Evolutionary conservation across 306 rosid species (phyloP).

Genomic region (Psophocarpus tetragonolobus): DNA sequence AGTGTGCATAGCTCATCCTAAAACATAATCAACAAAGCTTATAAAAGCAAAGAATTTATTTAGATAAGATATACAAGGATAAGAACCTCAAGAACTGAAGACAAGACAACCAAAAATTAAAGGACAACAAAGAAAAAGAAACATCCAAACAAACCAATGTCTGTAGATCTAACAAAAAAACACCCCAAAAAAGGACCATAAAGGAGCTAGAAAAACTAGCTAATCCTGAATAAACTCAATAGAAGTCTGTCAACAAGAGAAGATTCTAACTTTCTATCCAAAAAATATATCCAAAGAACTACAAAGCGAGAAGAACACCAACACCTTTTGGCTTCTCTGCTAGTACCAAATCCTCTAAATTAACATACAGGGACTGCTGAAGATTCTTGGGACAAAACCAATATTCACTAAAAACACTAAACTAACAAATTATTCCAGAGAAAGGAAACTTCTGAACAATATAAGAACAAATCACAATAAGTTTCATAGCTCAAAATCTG

Average conservation of each 20-base stretch:
- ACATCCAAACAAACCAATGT: neutral
- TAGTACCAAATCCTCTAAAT: neutral
- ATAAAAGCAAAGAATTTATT: neutral
- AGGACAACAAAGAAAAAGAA: neutral
- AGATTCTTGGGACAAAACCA: neutral
- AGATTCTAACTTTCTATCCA: neutral
- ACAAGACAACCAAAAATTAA: neutral
- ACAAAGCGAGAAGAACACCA: neutral
- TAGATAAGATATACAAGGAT: neutral
- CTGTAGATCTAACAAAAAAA: neutral
- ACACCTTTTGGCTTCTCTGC: neutral
- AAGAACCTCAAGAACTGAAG: neutral
- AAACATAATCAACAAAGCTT: neutral
- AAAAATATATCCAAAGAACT: neutral
- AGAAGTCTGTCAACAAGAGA: neutral
- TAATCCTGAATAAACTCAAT: neutral
- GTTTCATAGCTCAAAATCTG: neutral
- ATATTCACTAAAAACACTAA: neutral
- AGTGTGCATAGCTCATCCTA: neutral
- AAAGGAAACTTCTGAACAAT: neutral
- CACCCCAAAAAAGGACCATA: neutral
- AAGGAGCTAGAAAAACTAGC: neutral
- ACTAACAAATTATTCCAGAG: neutral
- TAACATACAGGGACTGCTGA: neutral
- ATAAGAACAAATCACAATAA: neutral